A percentile compares a stretch with the other conserved stretches of the same genome.
Conservation (phyloP, 2,329 filamentous ascomycete genomes). For the Fusarium metavorans region DNA sequence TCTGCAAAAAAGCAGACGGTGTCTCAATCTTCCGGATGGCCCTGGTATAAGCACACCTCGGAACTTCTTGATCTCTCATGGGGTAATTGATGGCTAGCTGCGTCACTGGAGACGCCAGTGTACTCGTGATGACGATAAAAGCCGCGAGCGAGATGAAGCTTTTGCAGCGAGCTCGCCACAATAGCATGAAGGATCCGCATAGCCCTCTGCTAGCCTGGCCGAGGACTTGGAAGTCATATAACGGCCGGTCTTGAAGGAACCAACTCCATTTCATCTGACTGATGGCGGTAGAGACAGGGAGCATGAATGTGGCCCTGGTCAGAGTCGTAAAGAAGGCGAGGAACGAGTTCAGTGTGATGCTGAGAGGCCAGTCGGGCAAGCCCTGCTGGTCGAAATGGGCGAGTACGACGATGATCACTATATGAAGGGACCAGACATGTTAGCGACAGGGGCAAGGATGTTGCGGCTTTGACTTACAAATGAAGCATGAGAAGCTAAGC, state of each 20-base stretch:
- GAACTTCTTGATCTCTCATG: neutral
- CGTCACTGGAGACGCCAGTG: neutral
- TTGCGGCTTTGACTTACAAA: neutral
- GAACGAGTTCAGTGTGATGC: neutral
- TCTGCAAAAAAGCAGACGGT: rapidly evolving
- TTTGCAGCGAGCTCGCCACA: neutral
- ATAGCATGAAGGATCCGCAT: neutral
- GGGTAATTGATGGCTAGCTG: neutral
- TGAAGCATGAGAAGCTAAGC: neutral
- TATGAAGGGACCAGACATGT: rapidly evolving
- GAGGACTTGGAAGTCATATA: neutral
- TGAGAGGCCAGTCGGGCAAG: neutral
- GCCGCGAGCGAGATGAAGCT: neutral
- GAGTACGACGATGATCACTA: neutral
- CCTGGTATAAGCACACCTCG: neutral
- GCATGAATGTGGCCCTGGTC: neutral
- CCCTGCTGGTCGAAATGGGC: neutral
- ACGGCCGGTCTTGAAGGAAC: neutral
- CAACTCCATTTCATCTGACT: neutral
- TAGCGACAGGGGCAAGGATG: neutral
- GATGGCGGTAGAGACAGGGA: neutral
- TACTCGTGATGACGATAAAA: neutral
- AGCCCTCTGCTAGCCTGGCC: neutral
- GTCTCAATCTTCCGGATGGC: neutral
- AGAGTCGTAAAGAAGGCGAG: neutral